phyloP scores from a whole-genome alignment of 225 moss, liverwort and hornwort species.

The Straminergon stramineum region DNA sequence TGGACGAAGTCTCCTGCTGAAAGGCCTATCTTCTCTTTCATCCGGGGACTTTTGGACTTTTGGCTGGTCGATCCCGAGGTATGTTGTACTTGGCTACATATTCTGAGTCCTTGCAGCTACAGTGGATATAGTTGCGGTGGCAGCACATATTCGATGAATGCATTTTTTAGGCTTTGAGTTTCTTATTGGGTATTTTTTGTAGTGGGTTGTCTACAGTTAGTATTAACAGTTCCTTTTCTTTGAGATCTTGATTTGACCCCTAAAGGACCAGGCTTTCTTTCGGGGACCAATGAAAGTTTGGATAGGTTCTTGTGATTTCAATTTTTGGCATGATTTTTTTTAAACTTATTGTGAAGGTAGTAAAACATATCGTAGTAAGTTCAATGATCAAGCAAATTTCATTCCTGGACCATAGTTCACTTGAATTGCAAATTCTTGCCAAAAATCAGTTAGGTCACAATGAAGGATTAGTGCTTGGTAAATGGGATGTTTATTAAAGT shows the following conservation, averaged over 20 bases:
- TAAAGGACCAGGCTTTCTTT: rapidly evolving
- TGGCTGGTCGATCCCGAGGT: background rate
- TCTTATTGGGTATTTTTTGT: background rate
- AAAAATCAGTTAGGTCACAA: too few relatives aligned
- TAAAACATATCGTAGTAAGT: background rate
- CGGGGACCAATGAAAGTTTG: background rate
- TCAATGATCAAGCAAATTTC: too few relatives aligned
- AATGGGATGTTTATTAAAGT: too few relatives aligned
- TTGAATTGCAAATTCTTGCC: too few relatives aligned
- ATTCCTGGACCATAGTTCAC: too few relatives aligned
- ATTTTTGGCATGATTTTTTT: background rate
- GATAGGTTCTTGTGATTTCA: background rate
- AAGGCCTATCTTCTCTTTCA: background rate
- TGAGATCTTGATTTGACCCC: background rate
- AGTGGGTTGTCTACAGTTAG: too few relatives aligned
- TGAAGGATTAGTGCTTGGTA: too few relatives aligned
- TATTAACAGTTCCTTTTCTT: background rate
- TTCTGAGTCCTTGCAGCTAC: background rate
- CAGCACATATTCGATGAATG: background rate
- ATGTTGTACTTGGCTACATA: background rate
- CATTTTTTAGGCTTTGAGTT: background rate
- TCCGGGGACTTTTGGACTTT: background rate
- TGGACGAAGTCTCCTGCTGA: background rate
- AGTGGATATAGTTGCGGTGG: background rate
- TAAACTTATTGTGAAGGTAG: background rate